Base-by-base conservation (phyloP, 176 grass and related monocot genomes). In the Phragmites australis region DNA sequence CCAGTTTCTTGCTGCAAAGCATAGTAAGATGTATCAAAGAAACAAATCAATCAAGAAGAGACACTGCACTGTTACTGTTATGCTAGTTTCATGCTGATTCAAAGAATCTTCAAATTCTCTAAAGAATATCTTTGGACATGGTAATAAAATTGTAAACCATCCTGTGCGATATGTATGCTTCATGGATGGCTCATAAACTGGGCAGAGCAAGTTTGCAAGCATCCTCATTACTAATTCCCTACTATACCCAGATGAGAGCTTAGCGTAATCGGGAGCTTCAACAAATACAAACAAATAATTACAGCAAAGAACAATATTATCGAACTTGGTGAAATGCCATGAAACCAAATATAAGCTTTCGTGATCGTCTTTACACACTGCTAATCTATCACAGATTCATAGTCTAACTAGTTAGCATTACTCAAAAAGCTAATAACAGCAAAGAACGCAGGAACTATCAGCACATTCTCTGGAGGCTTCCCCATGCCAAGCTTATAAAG, bases 1-100 rank as follows among this genome's bases (percentile, higher is more conserved):
- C 89, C 89, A 65, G 92, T 94, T 80, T 88, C 80, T 71, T 92
- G 92, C 94, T 97, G 91, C 14, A 90, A 69, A 79, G 11, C 37
- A 72, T 65, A 62, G n/a, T 23, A 32, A 63, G 19, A 81, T 42
- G 52, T 48, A 61, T 82, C 16, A 60, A 79, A 68, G 41, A 19
- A 69, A 14, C 58, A 68, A 6, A 34, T 6, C 13, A 32, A 60
- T 25, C 8, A 52, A 39, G 37, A 55, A 80, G 41, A 75, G 2
- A 14, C 17, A 71, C 13, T 9, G 30, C 9, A 25, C 3, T 61
- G 54, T 19, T 23, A 25, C 3, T 61, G 54, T 19, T 23, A 62
- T 55, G 13, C 46, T 64, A 78, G 61, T 53, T 66, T 41, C 21
- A 73, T 65, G 27, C 37, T 30, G 31, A 57, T 56, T 27, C 55